Percentiles rank a stretch among this genome's conserved stretches.
Conservation (phyloP, 305 asterid species). For the Solanum hybrid region DNA sequence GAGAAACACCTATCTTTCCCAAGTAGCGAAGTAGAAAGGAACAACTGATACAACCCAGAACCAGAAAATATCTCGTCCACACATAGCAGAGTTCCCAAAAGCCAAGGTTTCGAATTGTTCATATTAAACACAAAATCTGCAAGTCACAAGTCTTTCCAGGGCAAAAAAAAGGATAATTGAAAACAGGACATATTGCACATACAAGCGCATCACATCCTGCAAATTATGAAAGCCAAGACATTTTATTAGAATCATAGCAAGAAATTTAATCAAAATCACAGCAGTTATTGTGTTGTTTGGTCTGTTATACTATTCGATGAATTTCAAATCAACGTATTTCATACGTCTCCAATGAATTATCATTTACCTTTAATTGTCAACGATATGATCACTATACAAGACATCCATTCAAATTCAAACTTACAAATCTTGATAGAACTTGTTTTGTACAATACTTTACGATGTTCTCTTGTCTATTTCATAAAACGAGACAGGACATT, state of each 20-base stretch:
- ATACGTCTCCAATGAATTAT: neutral
- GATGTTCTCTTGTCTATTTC: neutral
- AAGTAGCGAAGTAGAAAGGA: constrained; percentile 72
- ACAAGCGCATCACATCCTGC: constrained; percentile 96
- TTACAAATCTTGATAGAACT: neutral
- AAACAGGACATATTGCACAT: constrained; percentile 60
- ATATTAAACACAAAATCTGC: constrained; percentile 11
- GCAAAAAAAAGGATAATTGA: constrained; percentile 8
- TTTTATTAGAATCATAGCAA: constrained; percentile 8
- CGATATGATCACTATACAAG: neutral
- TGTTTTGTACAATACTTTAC: neutral
- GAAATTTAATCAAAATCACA: neutral
- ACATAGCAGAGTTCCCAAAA: constrained; percentile 67
- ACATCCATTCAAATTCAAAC: neutral
- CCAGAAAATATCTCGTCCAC: constrained; percentile 66
- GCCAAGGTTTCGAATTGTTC: constrained; percentile 63
- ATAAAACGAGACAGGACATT: neutral
- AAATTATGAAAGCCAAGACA: constrained; percentile 16
- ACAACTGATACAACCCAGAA: constrained; percentile 83
- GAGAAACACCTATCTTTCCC: constrained; percentile 50
- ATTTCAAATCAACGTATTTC: neutral
- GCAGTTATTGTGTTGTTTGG: neutral
- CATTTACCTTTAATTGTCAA: neutral
- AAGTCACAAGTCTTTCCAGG: neutral
- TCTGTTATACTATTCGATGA: neutral